Evolutionary conservation across 2,329 filamentous ascomycete genomes (phyloP), one percentile per base, ranked within the genome.

Genomic region (Davidsoniella neocaledoniae): DNA sequence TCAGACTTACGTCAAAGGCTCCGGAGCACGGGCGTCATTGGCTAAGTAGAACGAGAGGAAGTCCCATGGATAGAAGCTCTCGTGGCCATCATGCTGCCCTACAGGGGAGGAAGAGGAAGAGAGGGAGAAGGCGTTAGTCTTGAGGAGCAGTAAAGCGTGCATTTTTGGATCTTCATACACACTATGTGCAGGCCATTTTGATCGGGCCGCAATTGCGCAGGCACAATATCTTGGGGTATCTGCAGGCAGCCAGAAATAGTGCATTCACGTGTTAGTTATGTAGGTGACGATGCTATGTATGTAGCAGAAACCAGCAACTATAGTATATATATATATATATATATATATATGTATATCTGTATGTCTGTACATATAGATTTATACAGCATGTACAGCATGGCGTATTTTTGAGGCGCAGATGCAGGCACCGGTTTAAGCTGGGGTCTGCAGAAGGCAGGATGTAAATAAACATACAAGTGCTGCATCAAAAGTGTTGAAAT

Each of bases 81-180:
- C 59, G 61, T 94, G 87, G 1, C 69, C 70, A 59, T 83, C 80
- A 53, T 71, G 68, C 50, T 72, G 72, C 81, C 81, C 81, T 85
- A n/a, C 17, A 33, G 26, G 26, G 26, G 8, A 33, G 26, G 26
- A 33, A 21, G 8, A 16, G 12, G 12, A 5, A n/a, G 48, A 7
- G n/a, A 21, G 5, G 17, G 12, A 16, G 12, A 2, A 10, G 5
- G 9, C 42, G 29, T 54, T 51, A 56, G 53, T 43, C 26, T 33
- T 33, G 26, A 9, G 21, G 26, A 17, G 47, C 7, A 14, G 2
- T 17, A 10, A 23, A 6, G n/a, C 9, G 23, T 16, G 1, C 25
- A 3, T 7, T 6, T 23, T 16, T 7, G 29, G 2, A 26, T 6
- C 26, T 39, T 29, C 56, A 51, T 59, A 66, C 65, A 68, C 42